Evolutionary conservation across 2,329 filamentous ascomycete genomes (phyloP).

Genomic region (Fusarium keratoplasticum): DNA sequence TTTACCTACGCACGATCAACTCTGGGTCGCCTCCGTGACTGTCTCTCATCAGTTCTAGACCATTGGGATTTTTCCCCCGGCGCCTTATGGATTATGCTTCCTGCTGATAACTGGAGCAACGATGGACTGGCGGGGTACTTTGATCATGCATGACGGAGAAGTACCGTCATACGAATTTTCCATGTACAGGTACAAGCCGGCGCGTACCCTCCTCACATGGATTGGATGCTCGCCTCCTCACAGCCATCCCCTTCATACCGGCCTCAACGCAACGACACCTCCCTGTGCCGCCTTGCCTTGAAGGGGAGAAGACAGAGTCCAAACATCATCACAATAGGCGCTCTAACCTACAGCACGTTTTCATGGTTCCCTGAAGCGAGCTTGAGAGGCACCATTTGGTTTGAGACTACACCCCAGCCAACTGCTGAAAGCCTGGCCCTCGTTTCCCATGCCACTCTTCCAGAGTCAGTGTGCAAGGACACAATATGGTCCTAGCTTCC

Average conservation of each 20-base stretch:
- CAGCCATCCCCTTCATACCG: conserved; percentile 18
- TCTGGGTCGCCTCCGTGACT: conserved; percentile 16
- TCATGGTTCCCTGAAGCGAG: conserved; percentile 5
- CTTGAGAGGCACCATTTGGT: conserved; percentile 7
- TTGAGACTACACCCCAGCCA: conserved; percentile 18
- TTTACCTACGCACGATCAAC: conserved; percentile 21
- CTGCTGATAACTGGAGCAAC: conserved; percentile 32
- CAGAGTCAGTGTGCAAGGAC: conserved; percentile 32
- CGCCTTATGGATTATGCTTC: conserved; percentile 27
- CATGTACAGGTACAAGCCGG: conserved; percentile 47
- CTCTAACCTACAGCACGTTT: conserved; percentile 1
- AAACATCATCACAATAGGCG: conserved; percentile 12
- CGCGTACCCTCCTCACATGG: conserved; percentile 41
- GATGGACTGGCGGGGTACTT: conserved; percentile 48
- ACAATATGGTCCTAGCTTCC: conserved; percentile 32
- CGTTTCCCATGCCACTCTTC: conserved; percentile 20
- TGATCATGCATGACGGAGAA: conserved; percentile 47
- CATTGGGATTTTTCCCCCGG: conserved; percentile 19
- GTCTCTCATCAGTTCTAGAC: conserved; percentile 41
- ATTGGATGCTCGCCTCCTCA: conserved; percentile 23
- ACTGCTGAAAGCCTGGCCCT: conserved; percentile 5
- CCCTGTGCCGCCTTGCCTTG: conserved; percentile 12
- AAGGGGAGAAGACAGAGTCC: conserved; percentile 17
- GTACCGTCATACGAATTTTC: conserved; percentile 52
- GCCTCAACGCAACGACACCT: conserved; percentile 2